Evolutionary conservation across 2,329 filamentous ascomycete genomes (phyloP).

Genomic region (Scedosporium apiospermum): DNA sequence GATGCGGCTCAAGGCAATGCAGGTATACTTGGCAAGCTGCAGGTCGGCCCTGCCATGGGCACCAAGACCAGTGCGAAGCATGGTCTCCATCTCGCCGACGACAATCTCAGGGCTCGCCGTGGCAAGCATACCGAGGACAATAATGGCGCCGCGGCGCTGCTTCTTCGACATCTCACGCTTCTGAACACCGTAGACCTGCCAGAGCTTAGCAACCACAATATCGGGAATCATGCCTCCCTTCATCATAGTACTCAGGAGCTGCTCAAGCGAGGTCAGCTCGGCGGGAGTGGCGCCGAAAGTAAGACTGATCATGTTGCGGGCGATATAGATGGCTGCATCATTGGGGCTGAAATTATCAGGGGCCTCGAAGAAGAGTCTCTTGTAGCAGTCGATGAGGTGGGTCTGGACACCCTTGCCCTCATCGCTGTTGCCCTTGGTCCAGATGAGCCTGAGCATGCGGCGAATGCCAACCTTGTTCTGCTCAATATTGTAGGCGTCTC

Average conservation of each 20-base stretch:
- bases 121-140: conserved; percentile 92
- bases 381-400: conserved; percentile 95
- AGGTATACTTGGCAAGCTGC: conserved; percentile 88
- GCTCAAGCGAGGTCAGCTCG: conserved; percentile 89
- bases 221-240: conserved; percentile 80
- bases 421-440: conserved; percentile 98
- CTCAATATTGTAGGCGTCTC: conserved; percentile 93
- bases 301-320: conserved; percentile 96
- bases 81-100: conserved; percentile 88
- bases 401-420: conserved; percentile 97
- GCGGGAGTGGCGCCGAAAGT: conserved; percentile 93
- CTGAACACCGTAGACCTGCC: conserved; percentile 95
- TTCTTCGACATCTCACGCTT: conserved; percentile 86
- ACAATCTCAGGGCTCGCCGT: conserved; percentile 88
- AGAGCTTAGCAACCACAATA: conserved; percentile 80
- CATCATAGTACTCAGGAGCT: conserved; percentile 96
- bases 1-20: conserved; percentile 83
- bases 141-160: conserved; percentile 86
- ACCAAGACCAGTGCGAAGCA: conserved; percentile 83
- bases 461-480: conserved; percentile 87
- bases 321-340: conserved; percentile 89
- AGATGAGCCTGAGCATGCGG: conserved; percentile 92
- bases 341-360: conserved; percentile 81
- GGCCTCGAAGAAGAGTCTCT: conserved; percentile 89
- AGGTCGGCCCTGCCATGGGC: conserved; percentile 71